Evolutionary conservation across 2,329 filamentous ascomycete genomes (phyloP), one percentile per base, ranked within the genome.

Genomic region (Bipolaris victoriae): DNA sequence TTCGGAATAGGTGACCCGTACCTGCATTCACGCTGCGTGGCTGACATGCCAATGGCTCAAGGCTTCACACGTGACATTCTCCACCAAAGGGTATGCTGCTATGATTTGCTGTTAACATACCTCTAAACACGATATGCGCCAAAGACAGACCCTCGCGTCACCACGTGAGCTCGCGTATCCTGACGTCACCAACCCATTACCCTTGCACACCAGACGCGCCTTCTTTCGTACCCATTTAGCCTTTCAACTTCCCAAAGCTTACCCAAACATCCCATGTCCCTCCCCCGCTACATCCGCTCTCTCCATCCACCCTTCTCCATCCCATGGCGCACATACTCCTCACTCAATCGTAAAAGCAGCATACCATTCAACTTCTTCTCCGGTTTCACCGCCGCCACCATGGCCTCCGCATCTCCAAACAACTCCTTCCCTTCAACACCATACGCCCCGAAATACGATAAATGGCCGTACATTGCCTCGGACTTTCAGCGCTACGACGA

Each of bases 401-500:
- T 59, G 59, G 24, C 51, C 1, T 55, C 53, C 15, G 22, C 29
- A 54, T n/a, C 10, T 15, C 26, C 15, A 15, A 24, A 7, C 41
- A 31, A 5, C 29, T 7, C 52, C 2, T 63, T 68, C 7, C 61
- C 64, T 0, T 52, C 59, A 35, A 62, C 40, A 3, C 22, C 57
- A 0, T 69, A 69, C 52, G 51, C 18, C 1, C 65, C 67, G 1
- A 66, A 53, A 4, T 67, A 68, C 36, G 58, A 58, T 11, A 57
- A n/a, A 1, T 69, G 67, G 67, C 67, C 67, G 0, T 68, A 69
- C 18, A 49, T 47, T 1, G 11, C 51, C 2, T 50, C 45, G 1
- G 79, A 81, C 53, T 81, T 81, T 60, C 65, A 60, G 5, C 71
- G 78, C 20, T 69, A 74, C 44, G 79, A 81, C 46, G 64, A 75